Evolutionary conservation across 495 filamentous ascomycete species (phyloP).

Genomic region (Neurospora sp.): DNA sequence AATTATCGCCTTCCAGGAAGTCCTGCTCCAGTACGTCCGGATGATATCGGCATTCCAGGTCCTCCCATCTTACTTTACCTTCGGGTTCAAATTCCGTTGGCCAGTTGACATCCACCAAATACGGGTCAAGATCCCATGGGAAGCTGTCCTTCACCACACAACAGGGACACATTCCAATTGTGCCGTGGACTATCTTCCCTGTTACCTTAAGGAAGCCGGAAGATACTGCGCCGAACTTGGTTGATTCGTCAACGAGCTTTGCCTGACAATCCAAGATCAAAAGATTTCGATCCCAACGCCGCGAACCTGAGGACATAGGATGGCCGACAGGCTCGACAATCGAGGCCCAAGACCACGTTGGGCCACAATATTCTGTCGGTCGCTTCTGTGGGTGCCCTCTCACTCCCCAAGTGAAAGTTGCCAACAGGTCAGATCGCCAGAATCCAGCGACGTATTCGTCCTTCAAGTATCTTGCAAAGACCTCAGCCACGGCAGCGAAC

Average conservation of each 20-base stretch:
- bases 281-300: neutral
- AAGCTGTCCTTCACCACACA: too few species aligned
- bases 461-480: neutral
- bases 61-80: neutral
- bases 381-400: neutral
- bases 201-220: neutral
- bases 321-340: neutral
- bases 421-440: neutral
- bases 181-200: neutral
- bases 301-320: neutral
- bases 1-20: neutral
- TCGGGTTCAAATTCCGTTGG: neutral
- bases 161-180: neutral
- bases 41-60: rapidly evolving
- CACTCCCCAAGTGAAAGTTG: neutral
- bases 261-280: neutral
- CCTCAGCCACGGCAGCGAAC: neutral
- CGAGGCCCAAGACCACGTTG: neutral
- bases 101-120: neutral
- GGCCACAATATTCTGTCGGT: neutral
- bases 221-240: neutral
- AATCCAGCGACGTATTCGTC: neutral
- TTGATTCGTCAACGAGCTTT: neutral
- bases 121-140: too few species aligned
- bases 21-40: neutral